Base-by-base conservation (phyloP, 306 rosid genomes). In the Dalbergia oliveri region DNA sequence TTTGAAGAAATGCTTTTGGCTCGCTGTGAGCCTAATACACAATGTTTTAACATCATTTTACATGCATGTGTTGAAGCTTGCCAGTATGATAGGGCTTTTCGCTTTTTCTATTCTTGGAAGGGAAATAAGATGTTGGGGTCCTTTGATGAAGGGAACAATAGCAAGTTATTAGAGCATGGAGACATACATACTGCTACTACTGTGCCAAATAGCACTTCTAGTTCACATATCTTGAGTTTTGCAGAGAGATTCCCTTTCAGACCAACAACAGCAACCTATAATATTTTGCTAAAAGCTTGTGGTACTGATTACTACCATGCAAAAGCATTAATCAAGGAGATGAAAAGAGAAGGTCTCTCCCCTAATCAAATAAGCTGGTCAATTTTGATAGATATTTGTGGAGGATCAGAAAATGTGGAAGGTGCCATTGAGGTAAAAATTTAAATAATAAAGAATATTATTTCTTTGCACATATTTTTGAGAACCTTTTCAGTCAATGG, bases 291-390 rank as follows among this genome's bases (percentile, higher is more conserved):
- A 89, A 95, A 95, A 89, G 97, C 99, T 34, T 95, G 99, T 79
- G 99, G 97, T 73, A 84, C 97, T 75, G 92, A 95, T 89, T 91
- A 90, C 90, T 80, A 84, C 87, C 99, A 78, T 65, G 97, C 97
- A 18, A 91, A 85, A 87, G 91, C 89, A 72, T 71, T 95, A 83
- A 89, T 94, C 84, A 87, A 87, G 8, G 99, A 94, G 89, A 93
- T 94, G 97, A 86, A 72, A 88, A 51, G 37, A 70, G 81, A 81
- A 18, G 97, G 97, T 45, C 96, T 95, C 73, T 80, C 80, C 45
- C 99, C 99, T 53, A 93, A 91, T 86, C 93, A 90, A 47, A 93
- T 93, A 84, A 93, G 89, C 80, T 93, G 99, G 99, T 88, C 97
- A 39, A 93, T 89, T 81, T 89, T 95, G 87, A 89, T 92, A 75